Evolutionary conservation across 73 alveolate species (phyloP).

Genomic region (Urostyla sp.): DNA sequence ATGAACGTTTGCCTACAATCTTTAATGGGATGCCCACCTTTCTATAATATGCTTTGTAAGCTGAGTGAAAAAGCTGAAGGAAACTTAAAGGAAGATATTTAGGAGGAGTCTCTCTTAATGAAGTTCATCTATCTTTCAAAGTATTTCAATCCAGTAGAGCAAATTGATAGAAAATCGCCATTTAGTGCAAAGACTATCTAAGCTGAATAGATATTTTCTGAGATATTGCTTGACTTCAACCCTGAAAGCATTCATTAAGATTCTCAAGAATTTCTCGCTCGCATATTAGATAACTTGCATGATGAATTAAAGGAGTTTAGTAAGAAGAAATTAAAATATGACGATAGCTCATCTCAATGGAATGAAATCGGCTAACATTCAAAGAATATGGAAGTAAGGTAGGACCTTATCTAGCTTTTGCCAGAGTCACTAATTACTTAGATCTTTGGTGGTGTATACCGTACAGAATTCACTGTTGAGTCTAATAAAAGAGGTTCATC

Average conservation of each 20-base stretch:
- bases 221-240: conserved; percentile 42
- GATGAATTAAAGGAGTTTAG: conserved; percentile 22
- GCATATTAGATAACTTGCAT: conserved; percentile 51
- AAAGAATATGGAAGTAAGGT: too few species aligned
- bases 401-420: too few species aligned
- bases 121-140: conserved; percentile 36
- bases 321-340: conserved; percentile 12
- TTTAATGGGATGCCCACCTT: conserved; percentile 43
- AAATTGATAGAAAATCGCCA: conserved; percentile 38
- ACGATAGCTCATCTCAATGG: conserved; percentile 1
- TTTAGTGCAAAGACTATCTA: conserved; percentile 44
- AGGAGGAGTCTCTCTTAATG: conserved; percentile 8
- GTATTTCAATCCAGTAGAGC: conserved; percentile 30
- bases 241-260: conserved; percentile 57
- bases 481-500: conserved; percentile 17
- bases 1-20: conserved; percentile 60
- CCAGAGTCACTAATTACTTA: conserved; percentile 22
- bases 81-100: conserved; percentile 40
- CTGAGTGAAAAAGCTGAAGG: conserved; percentile 33
- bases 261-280: conserved; percentile 61
- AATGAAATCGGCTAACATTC: too few species aligned
- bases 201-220: conserved; percentile 57
- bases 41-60: conserved; percentile 53
- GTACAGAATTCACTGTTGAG: conserved; percentile 55
- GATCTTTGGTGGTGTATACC: conserved; percentile 58